These are phyloP conservation scores for Primulina eburnea DNA, from an alignment of 257 asterid species.

Conservation along the genomic window DNA sequence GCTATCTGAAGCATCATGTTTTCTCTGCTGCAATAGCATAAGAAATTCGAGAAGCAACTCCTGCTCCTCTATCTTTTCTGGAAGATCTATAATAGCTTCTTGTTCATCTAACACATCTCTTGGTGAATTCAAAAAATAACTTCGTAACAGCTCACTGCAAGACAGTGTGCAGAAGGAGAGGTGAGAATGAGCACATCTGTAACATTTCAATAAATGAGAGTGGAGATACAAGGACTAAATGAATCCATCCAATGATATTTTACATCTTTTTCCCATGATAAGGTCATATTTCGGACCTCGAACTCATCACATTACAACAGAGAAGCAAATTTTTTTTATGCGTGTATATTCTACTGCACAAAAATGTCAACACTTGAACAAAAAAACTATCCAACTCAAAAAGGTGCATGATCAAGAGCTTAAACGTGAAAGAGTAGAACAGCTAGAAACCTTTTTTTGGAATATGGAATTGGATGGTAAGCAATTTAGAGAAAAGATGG, in stretches of 20 bases:
- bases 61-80: conserved; percentile 80
- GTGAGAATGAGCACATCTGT: conserved; percentile 22
- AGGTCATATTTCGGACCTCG: background rate
- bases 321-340: background rate
- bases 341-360: background rate
- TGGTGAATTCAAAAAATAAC: conserved; percentile 78
- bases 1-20: conserved; percentile 65
- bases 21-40: conserved; percentile 63
- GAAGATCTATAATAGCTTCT: conserved; percentile 72
- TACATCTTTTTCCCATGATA: background rate
- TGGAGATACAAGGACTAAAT: background rate
- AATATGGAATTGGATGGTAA: background rate
- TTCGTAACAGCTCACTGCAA: conserved; percentile 76
- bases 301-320: background rate
- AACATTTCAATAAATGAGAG: background rate
- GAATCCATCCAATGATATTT: too few relatives aligned
- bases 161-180: background rate
- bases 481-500: conserved; percentile 3
- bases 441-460: background rate
- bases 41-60: conserved; percentile 85
- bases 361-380: background rate
- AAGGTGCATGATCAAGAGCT: too few relatives aligned
- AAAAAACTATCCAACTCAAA: background rate
- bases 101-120: conserved; percentile 73
- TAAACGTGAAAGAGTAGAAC: background rate